Percentiles rank a stretch among this genome's conserved stretches.
phyloP scores from a whole-genome alignment of 257 asterid genomes.

The Mentha longifolia region DNA sequence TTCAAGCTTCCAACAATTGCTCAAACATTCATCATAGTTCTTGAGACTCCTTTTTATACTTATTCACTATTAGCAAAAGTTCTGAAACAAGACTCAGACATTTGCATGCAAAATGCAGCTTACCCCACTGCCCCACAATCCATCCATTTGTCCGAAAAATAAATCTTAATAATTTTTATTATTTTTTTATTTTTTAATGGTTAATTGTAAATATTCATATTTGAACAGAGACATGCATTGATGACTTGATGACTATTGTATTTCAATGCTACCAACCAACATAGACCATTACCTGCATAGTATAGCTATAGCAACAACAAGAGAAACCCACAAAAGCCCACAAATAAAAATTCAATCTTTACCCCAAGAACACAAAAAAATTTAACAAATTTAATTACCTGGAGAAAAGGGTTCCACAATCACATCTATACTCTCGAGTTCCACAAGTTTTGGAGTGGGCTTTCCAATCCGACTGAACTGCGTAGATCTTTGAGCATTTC shows the following conservation, averaged over 20 bases:
- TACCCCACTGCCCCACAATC: conserved; percentile 22
- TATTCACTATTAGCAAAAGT: conserved; percentile 35
- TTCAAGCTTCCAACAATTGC: conserved; percentile 38
- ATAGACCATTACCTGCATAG: not conserved
- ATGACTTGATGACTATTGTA: conserved; percentile 13
- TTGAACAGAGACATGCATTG: conserved; percentile 10
- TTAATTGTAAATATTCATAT: not conserved
- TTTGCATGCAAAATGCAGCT: conserved; percentile 44
- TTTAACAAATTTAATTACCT: conserved; percentile 43
- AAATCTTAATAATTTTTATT: not conserved
- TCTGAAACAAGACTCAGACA: conserved; percentile 24
- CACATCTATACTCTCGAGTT: conserved; percentile 81
- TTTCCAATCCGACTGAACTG: conserved; percentile 92
- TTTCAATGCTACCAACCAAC: conserved; percentile 22
- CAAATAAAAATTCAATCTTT: not conserved
- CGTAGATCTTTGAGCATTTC: conserved; percentile 77
- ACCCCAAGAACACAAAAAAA: not conserved
- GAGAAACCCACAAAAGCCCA: no score
- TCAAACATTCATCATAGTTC: conserved; percentile 42
- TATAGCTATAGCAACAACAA: not conserved
- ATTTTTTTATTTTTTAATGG: not conserved
- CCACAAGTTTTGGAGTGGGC: conserved; percentile 93
- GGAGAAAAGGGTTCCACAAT: conserved; percentile 89
- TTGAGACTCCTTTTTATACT: conserved; percentile 37
- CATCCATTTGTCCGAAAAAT: not conserved